phyloP scores from a whole-genome alignment of 2,329 filamentous ascomycete species.

The Penicillium psychrosexuale region DNA sequence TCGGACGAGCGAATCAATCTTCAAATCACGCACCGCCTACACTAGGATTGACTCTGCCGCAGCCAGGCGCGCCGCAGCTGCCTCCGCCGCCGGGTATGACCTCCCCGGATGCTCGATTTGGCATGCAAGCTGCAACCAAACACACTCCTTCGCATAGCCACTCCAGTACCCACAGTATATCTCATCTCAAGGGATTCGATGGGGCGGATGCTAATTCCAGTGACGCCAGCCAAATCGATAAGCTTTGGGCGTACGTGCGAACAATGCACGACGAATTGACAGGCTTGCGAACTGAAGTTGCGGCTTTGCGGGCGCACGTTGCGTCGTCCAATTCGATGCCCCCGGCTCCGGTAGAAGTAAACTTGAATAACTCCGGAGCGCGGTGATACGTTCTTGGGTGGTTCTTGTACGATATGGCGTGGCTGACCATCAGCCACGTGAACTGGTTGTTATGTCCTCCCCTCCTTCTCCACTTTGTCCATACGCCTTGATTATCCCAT shows the following conservation, averaged over 20 bases:
- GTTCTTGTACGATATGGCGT: slow-evolving; percentile 22
- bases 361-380: slow-evolving; percentile 15
- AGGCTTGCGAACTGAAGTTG: slow-evolving; percentile 43
- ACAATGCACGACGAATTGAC: slow-evolving; percentile 43
- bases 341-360: slow-evolving; percentile 17
- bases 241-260: slow-evolving; percentile 45
- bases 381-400: slow-evolving; percentile 5
- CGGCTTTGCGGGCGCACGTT: slow-evolving; percentile 40
- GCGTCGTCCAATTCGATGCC: slow-evolving; percentile 29
- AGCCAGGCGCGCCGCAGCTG: slow-evolving; percentile 42
- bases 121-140: slow-evolving; percentile 39
- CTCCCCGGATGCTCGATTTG: slow-evolving; percentile 44
- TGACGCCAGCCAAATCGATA: slow-evolving; percentile 31
- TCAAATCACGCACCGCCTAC: slow-evolving; percentile 25
- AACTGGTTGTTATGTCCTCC: background rate
- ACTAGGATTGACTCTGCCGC: slow-evolving; percentile 38
- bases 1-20: slow-evolving; percentile 25
- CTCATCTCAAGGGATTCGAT: slow-evolving; percentile 29
- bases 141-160: slow-evolving; percentile 36
- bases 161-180: slow-evolving; percentile 34
- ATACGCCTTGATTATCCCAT: slow-evolving; percentile 15
- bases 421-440: background rate
- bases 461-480: slow-evolving; percentile 14
- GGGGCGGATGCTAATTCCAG: slow-evolving; percentile 22
- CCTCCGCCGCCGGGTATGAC: slow-evolving; percentile 44